Evolutionary conservation across 1,139 yeast genomes (phyloP).

Genomic region (Magnusiomyces starmeri): DNA sequence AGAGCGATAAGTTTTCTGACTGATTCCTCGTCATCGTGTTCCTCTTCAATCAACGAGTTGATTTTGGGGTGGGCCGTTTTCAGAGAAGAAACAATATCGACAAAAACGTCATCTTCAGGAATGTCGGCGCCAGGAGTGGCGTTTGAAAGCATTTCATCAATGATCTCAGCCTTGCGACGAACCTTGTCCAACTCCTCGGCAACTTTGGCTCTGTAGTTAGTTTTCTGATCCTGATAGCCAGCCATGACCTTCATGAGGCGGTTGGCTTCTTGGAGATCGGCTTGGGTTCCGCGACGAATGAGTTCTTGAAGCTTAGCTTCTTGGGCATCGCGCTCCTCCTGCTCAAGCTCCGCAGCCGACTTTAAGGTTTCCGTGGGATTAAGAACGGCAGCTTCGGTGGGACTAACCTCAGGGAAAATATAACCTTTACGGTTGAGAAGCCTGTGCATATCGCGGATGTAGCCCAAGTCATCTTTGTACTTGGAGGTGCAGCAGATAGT

Average conservation of each 20-base stretch:
- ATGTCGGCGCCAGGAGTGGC: conserved; percentile 47
- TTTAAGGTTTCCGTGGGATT: conserved; percentile 87
- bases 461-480: conserved; percentile 85
- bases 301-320: conserved; percentile 93
- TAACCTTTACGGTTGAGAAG: conserved; percentile 82
- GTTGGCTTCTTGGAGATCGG: conserved; percentile 92
- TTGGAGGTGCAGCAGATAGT: conserved; percentile 86
- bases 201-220: conserved; percentile 77
- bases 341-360: conserved; percentile 82
- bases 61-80: conserved; percentile 85
- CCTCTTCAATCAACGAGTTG: conserved; percentile 74
- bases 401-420: conserved; percentile 81
- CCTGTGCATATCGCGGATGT: conserved; percentile 93
- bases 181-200: conserved; percentile 80
- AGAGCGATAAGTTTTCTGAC: conserved; percentile 59
- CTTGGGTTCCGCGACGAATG: conserved; percentile 91
- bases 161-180: conserved; percentile 80
- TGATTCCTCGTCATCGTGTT: conserved; percentile 50
- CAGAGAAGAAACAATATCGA: conserved; percentile 70
- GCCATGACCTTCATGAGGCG: conserved; percentile 97
- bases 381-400: conserved; percentile 88
- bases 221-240: conserved; percentile 66
- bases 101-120: conserved; percentile 45
- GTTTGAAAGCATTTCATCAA: conserved; percentile 78
- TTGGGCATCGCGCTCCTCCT: conserved; percentile 88